Percentiles rank a stretch among this genome's conserved stretches.
phyloP scores from a whole-genome alignment of 306 rosid genomes.

The Prunus fruticosa region DNA sequence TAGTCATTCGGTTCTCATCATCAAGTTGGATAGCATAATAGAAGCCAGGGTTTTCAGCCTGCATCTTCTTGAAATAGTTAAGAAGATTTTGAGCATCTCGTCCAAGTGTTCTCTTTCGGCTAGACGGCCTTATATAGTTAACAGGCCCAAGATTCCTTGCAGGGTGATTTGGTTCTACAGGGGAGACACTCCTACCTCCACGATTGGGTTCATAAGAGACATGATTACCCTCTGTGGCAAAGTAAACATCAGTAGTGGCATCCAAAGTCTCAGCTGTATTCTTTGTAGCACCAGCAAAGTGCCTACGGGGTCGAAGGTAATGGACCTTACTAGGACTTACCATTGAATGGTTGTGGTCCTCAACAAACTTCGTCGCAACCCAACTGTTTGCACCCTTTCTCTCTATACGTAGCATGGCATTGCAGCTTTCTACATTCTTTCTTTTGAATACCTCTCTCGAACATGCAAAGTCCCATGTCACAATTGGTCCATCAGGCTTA shows the following conservation, averaged over 20 bases:
- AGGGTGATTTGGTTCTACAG: slow-evolving; percentile 43
- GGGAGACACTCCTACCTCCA: slow-evolving; percentile 49
- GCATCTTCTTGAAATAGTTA: slow-evolving; percentile 75
- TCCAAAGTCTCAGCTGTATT: slow-evolving; percentile 41
- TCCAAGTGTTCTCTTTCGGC: slow-evolving; percentile 62
- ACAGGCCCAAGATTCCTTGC: slow-evolving; percentile 37
- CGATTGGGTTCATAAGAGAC: slow-evolving; percentile 33
- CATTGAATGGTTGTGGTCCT: slow-evolving; percentile 74
- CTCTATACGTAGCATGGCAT: slow-evolving; percentile 71
- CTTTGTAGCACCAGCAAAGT: slow-evolving; percentile 63
- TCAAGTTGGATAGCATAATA: slow-evolving; percentile 76
- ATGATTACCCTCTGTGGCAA: slow-evolving; percentile 48
- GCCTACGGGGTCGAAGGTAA: slow-evolving; percentile 58
- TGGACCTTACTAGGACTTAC: slow-evolving; percentile 50
- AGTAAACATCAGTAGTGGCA: slow-evolving; percentile 35
- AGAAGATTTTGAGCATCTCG: slow-evolving; percentile 78
- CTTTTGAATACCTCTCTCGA: slow-evolving; percentile 65
- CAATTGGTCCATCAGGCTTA: slow-evolving; percentile 74
- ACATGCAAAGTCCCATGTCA: slow-evolving; percentile 70
- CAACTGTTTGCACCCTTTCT: slow-evolving; percentile 53
- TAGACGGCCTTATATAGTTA: slow-evolving; percentile 38
- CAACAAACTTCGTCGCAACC: slow-evolving; percentile 64
- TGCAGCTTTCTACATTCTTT: slow-evolving; percentile 68
- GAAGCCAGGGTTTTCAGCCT: slow-evolving; percentile 73
- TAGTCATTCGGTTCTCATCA: slow-evolving; percentile 73